Evolutionary conservation across 2,329 filamentous ascomycete genomes (phyloP).

Genomic region (Colletotrichum liaoningense): DNA sequence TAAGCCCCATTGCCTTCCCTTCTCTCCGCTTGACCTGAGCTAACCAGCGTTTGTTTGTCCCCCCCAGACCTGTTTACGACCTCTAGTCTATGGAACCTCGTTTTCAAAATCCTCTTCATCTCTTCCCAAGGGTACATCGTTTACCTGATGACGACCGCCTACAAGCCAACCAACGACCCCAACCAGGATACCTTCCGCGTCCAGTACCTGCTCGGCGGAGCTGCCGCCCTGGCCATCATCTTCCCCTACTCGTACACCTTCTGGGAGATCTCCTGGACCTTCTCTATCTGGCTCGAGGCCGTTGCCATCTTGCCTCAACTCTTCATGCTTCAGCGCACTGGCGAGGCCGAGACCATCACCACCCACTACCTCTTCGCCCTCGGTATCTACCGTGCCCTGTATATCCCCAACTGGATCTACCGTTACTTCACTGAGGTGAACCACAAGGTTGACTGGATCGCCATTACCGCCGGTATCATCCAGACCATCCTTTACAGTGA

Average conservation of each 20-base stretch:
- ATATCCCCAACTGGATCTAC: constrained; percentile 99
- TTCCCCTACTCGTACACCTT: constrained; percentile 87
- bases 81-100: constrained; percentile 87
- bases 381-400: constrained; percentile 89
- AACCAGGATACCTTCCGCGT: constrained; percentile 98
- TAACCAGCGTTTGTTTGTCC: constrained; percentile 19
- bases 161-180: constrained; percentile 96
- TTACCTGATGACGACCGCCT: constrained; percentile 97
- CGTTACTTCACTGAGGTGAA: constrained; percentile 81
- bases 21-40: not conserved
- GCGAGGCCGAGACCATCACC: constrained; percentile 99
- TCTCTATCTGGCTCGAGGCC: constrained; percentile 97
- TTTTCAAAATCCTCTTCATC: constrained; percentile 98
- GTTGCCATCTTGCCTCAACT: constrained; percentile 97
- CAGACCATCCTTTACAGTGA: constrained; percentile 98
- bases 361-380: constrained; percentile 97
- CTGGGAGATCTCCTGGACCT: constrained; percentile 94
- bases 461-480: constrained; percentile 87
- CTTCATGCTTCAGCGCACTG: constrained; percentile 97
- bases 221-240: constrained; percentile 81
- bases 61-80: constrained; percentile 84
- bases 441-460: constrained; percentile 84
- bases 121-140: constrained; percentile 90
- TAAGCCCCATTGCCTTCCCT: constrained; percentile 49
- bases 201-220: constrained; percentile 89